Conservation (phyloP, 2,329 filamentous ascomycete species). For the Didymella segeticola region DNA sequence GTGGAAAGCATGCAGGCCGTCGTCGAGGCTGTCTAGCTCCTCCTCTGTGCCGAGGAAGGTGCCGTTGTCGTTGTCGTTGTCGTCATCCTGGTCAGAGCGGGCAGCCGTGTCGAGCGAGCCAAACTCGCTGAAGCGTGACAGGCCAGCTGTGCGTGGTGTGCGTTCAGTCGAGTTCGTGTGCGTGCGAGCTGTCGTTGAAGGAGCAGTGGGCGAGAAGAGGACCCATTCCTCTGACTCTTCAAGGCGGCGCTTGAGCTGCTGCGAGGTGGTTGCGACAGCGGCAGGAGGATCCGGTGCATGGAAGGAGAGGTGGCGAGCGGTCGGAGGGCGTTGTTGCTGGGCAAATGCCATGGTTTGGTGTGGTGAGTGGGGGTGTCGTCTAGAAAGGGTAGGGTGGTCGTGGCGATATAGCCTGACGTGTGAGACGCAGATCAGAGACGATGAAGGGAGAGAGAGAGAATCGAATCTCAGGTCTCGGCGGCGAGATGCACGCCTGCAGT, state of each 20-base stretch:
- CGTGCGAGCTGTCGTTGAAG: conserved; percentile 73
- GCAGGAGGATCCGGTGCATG: conserved; percentile 34
- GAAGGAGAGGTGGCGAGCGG: conserved; percentile 45
- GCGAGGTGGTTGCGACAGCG: conserved; percentile 40
- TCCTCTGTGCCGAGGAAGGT: conserved; percentile 60
- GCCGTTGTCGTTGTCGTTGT: conserved; percentile 50
- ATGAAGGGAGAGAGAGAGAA: conserved; percentile 1
- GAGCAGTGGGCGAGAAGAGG: conserved; percentile 73
- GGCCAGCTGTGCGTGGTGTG: conserved; percentile 70
- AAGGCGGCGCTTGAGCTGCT: conserved; percentile 55
- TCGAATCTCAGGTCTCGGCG: conserved; percentile 1
- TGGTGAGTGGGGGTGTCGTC: conserved; percentile 13
- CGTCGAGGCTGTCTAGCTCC: conserved; percentile 92
- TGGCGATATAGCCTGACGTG: conserved; percentile 15
- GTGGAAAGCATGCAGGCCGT: conserved; percentile 87
- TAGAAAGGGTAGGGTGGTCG: conserved; percentile 12
- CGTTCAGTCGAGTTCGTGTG: conserved; percentile 69
- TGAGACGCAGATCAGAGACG: conserved; percentile 15
- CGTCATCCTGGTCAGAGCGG: conserved; percentile 58
- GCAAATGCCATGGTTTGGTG: conserved; percentile 45
- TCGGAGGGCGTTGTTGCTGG: conserved; percentile 48
- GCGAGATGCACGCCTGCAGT: conserved; percentile 16
- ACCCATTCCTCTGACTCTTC: conserved; percentile 94
- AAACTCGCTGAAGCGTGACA: conserved; percentile 79
- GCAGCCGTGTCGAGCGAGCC: conserved; percentile 77